Percentiles rank a stretch among this genome's conserved stretches.
phyloP scores from a whole-genome alignment of 192 early-diverging fungal species.

The Coemansia sp. region DNA sequence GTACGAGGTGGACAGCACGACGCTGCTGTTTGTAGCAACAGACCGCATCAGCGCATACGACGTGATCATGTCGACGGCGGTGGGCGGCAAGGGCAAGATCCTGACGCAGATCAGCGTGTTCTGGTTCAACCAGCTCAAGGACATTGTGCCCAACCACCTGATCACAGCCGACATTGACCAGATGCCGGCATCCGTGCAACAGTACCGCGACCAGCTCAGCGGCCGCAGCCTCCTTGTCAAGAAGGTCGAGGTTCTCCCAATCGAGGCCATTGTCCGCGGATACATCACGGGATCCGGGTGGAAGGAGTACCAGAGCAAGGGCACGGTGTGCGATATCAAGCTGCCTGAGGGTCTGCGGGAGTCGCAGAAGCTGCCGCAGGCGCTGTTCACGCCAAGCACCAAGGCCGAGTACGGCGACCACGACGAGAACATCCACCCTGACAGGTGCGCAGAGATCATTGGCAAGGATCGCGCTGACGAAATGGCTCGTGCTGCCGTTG shows the following conservation, averaged over 20 bases:
- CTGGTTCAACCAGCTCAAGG: conserved; percentile 91
- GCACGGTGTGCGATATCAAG: conserved; percentile 90
- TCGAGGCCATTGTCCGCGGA: conserved; percentile 98
- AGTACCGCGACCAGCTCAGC: conserved; percentile 86
- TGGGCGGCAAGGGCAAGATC: conserved; percentile 96
- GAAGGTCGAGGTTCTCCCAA: conserved; percentile 86
- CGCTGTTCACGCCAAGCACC: conserved; percentile 96
- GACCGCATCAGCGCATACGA: conserved; percentile 98
- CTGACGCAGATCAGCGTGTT: conserved; percentile 93
- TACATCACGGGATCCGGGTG: conserved; percentile 97
- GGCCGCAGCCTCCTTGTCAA: conserved; percentile 91
- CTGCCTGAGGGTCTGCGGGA: conserved; percentile 80
- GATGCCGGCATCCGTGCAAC: conserved; percentile 84
- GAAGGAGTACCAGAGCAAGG: conserved; percentile 91
- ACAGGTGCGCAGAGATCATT: conserved; percentile 80
- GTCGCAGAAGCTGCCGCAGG: conserved; percentile 75
- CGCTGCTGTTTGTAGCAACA: conserved; percentile 94
- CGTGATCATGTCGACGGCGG: conserved; percentile 93
- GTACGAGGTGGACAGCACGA: conserved; percentile 85
- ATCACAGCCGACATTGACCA: conserved; percentile 91
- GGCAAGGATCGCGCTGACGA: conserved; percentile 76
- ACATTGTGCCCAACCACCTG: conserved; percentile 94
- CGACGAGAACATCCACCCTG: conserved; percentile 98
- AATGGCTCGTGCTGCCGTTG: conserved; percentile 71
- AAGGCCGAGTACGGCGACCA: conserved; percentile 99